These are phyloP conservation scores for Cichorium intybus DNA, from an alignment of 140 eudicot species.

Conservation along the genomic window DNA sequence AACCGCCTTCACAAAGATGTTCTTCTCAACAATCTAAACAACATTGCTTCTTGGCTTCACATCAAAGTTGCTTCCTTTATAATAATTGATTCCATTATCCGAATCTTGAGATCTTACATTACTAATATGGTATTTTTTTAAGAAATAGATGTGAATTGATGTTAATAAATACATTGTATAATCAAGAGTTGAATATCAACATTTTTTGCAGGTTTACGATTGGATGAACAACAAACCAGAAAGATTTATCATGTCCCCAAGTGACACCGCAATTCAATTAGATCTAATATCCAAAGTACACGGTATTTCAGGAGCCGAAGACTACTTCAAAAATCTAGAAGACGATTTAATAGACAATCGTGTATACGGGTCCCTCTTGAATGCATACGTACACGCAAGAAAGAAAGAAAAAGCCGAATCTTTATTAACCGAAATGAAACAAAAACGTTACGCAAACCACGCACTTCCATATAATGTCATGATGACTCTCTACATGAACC, in stretches of 20 bases:
- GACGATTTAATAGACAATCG: slow-evolving; percentile 62
- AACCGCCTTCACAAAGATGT: no score
- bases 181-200: no score
- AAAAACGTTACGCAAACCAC: slow-evolving; percentile 50
- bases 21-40: no score
- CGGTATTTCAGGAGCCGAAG: slow-evolving; percentile 71
- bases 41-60: no score
- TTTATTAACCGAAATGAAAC: slow-evolving; percentile 48
- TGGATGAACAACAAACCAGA: slow-evolving; percentile 75
- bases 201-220: slow-evolving; percentile 60
- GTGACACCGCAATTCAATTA: slow-evolving; percentile 85
- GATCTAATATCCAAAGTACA: slow-evolving; percentile 76
- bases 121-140: no score
- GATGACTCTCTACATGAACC: slow-evolving; percentile 83
- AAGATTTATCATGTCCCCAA: slow-evolving; percentile 54
- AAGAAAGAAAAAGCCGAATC: slow-evolving; percentile 72
- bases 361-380: slow-evolving; percentile 75
- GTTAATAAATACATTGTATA: no score
- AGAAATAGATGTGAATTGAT: no score
- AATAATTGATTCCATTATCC: no score
- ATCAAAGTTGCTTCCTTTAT: no score
- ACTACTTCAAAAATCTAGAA: slow-evolving; percentile 54
- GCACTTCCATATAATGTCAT: slow-evolving; percentile 81
- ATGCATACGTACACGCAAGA: slow-evolving; percentile 64
- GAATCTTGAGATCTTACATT: no score